Conservation (phyloP, 495 filamentous ascomycete species). For the Paragyromitra xinjiangensis region DNA sequence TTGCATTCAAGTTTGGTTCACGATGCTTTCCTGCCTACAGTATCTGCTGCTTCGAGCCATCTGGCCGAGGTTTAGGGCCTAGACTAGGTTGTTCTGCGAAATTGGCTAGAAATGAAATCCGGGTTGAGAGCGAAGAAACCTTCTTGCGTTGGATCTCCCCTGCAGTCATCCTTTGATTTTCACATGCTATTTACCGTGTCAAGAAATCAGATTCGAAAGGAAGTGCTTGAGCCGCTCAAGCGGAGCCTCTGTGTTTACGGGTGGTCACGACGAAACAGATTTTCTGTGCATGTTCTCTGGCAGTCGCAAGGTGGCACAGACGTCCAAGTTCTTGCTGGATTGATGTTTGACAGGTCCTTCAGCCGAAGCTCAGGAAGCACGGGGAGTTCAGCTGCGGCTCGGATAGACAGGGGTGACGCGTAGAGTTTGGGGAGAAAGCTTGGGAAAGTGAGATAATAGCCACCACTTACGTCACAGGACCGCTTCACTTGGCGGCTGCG, state of each 20-base stretch:
- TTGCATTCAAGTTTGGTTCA: conserved; percentile 2
- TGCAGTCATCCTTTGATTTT: conserved; percentile 38
- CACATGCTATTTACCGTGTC: conserved; percentile 13
- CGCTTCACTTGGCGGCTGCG: conserved; percentile 4
- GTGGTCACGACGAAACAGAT: conserved; percentile 14
- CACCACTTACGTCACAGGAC: conserved; percentile 25
- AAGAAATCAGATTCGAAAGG: background rate
- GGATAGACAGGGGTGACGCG: conserved; percentile 23
- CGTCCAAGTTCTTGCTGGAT: background rate
- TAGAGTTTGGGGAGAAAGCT: conserved; percentile 30
- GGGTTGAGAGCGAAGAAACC: background rate
- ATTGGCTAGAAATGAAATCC: background rate
- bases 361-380: background rate
- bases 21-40: conserved; percentile 1
- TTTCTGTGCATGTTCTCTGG: conserved; percentile 13
- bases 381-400: background rate
- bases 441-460: conserved; percentile 20
- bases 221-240: conserved; percentile 10
- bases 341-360: conserved; percentile 8
- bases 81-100: conserved; percentile 18
- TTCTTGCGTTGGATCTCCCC: conserved; percentile 42
- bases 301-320: background rate
- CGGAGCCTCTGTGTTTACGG: background rate
- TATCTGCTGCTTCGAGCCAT: conserved; percentile 12
- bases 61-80: background rate